These are phyloP conservation scores for Colletotrichum musae DNA, from an alignment of 2,329 filamentous ascomycete species.

Conservation along the genomic window DNA sequence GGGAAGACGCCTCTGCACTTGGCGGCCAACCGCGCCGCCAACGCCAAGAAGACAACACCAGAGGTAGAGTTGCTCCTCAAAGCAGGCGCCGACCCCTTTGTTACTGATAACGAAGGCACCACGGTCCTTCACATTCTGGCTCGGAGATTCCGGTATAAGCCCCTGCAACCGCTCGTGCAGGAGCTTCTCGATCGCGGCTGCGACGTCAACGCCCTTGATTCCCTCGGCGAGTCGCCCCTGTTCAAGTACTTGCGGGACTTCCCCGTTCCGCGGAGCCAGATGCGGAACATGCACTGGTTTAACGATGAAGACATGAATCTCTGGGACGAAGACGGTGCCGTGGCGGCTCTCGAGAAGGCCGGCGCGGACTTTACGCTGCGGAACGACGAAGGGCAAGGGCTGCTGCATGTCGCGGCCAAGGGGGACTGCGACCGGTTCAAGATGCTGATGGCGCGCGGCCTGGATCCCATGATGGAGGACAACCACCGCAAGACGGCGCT, in stretches of 20 bases:
- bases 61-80: conserved; percentile 40
- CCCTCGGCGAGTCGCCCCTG: conserved; percentile 45
- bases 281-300: not conserved
- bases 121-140: conserved; percentile 44
- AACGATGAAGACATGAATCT: not conserved
- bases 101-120: conserved; percentile 40
- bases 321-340: conserved; percentile 9
- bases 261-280: not conserved
- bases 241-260: conserved; percentile 37
- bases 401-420: conserved; percentile 49
- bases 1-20: conserved; percentile 47
- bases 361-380: conserved; percentile 48
- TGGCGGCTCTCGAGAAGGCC: conserved; percentile 37
- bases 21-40: not conserved
- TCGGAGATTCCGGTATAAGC: conserved; percentile 11
- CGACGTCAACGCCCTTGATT: conserved; percentile 47
- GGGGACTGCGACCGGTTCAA: conserved; percentile 44
- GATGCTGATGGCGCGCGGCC: conserved; percentile 45
- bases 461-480: conserved; percentile 51
- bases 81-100: conserved; percentile 43
- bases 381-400: conserved; percentile 45
- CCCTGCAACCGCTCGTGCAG: conserved; percentile 39
- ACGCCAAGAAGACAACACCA: conserved; percentile 1
- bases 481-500: conserved; percentile 47
- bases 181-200: conserved; percentile 37